Evolutionary conservation across 2,329 filamentous ascomycete species (phyloP), one percentile per base, ranked within the genome.

Genomic region (Fusarium continuum): DNA sequence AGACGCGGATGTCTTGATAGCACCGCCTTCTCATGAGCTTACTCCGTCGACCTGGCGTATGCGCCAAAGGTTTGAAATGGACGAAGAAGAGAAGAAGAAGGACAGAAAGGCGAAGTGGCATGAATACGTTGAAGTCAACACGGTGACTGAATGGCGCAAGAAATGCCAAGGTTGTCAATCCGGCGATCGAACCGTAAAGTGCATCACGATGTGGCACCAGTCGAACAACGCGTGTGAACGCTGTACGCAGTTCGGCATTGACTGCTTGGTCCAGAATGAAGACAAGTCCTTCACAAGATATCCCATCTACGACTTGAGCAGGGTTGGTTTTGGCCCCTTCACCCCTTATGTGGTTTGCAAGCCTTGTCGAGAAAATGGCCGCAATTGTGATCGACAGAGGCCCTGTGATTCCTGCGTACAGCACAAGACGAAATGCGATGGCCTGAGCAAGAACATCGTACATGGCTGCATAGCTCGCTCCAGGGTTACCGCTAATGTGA

Each of bases 391-490:
- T 41, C 71, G 73, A 2, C 75, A 76, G 48, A 70, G 76, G 17
- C 77, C 77, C 2, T 79, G 77, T 51, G 74, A 78, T 45, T 74
- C 70, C 5, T 79, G 77, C 64, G 50, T 59, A 49, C 4, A 13
- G 14, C 13, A 6, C 23, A 1, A 3, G 1, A 29, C 14, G 4
- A n/a, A 35, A 8, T 69, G 67, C 35, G 61, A 53, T 17, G 1
- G 8, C 1, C 14, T 31, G n/a, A n/a, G 3, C 4, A 39, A 28
- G 11, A 41, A 34, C 17, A 34, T 29, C 10, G n/a, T n/a, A 13
- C 25, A n/a, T 34, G 56, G 56, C 7, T 55, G 52, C 16, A 41
- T 62, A 20, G 17, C 20, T 16, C 56, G 67, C 10, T n/a, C 23
- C 4, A 38, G 22, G 3, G 23, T 26, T 0, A 10, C 17, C 4